Conservation (phyloP, 75 land plant species). For the Cunninghamia lanceolata region DNA sequence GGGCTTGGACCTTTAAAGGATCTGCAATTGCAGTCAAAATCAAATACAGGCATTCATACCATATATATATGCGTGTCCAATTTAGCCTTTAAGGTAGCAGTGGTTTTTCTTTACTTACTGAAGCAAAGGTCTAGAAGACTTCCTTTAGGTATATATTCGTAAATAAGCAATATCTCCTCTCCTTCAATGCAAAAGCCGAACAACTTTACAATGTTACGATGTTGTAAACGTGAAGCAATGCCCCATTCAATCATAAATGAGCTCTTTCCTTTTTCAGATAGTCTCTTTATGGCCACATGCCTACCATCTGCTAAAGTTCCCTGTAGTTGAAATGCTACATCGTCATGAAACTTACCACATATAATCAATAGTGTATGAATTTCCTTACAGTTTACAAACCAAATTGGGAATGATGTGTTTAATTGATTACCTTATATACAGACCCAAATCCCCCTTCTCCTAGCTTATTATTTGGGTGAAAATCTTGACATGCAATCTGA, state of each 20-base stretch:
- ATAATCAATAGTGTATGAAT: background rate
- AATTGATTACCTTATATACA: background rate
- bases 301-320: background rate
- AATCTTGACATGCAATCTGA: background rate
- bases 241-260: background rate
- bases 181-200: background rate
- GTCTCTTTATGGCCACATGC: background rate
- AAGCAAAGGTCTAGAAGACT: background rate
- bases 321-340: background rate
- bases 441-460: conserved; percentile 3
- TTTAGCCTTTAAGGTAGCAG: background rate
- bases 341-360: background rate
- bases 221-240: background rate
- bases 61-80: background rate
- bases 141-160: background rate
- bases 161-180: background rate
- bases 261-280: background rate
- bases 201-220: conserved; percentile 2
- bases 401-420: background rate
- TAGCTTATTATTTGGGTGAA: background rate
- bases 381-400: background rate
- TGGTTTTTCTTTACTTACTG: background rate
- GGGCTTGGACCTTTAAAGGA: background rate
- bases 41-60: background rate
- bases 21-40: background rate